phyloP scores from a whole-genome alignment of 2,329 filamentous ascomycete species.

The Diaporthe vexans region DNA sequence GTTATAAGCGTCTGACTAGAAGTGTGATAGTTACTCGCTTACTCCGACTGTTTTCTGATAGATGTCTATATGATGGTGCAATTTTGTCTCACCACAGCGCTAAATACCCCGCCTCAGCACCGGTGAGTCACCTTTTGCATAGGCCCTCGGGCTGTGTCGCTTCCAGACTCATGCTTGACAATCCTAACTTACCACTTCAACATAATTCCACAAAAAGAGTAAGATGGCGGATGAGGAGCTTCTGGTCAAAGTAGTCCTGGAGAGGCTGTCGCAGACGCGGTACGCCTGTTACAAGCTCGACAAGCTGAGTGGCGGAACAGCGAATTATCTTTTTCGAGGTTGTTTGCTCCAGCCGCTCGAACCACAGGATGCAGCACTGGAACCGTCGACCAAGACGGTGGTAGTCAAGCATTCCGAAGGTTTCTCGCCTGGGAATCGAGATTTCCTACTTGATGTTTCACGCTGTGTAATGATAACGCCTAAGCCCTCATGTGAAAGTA shows the following conservation, averaged over 20 bases:
- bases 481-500: neutral
- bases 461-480: conserved; percentile 49
- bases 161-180: too few species aligned
- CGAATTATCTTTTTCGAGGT: conserved; percentile 59
- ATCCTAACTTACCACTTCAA: too few species aligned
- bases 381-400: conserved; percentile 45
- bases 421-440: conserved; percentile 51
- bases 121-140: too few species aligned
- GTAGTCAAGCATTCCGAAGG: conserved; percentile 56
- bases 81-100: too few species aligned
- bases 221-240: neutral
- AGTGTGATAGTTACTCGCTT: too few species aligned
- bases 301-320: conserved; percentile 54
- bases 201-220: too few species aligned
- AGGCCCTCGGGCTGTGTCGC: too few species aligned
- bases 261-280: conserved; percentile 45
- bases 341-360: conserved; percentile 46
- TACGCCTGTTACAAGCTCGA: conserved; percentile 54
- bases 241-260: neutral
- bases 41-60: too few species aligned
- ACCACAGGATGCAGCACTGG: conserved; percentile 25
- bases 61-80: too few species aligned
- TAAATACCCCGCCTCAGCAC: too few species aligned
- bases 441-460: conserved; percentile 53
- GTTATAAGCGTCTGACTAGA: too few species aligned